Evolutionary conservation across 140 eudicot species (phyloP).

Genomic region (Bidens hawaiensis): DNA sequence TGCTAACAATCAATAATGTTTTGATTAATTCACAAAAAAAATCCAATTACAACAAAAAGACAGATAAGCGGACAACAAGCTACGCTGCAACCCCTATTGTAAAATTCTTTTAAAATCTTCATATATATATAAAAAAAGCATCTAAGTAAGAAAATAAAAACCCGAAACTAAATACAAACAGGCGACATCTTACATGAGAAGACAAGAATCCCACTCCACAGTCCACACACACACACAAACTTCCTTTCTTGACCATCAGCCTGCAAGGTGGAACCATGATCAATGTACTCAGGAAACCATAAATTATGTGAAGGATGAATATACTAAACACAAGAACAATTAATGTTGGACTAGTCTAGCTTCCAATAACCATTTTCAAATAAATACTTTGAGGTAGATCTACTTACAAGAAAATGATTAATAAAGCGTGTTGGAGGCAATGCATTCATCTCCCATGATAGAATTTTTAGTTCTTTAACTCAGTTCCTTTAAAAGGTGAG

Average conservation of each 20-base stretch:
- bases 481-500: background rate
- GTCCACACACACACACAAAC: background rate
- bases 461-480: background rate
- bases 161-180: too few relatives aligned
- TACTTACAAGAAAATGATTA: conserved; percentile 8
- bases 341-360: background rate
- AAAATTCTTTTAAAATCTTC: too few relatives aligned
- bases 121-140: too few relatives aligned
- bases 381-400: background rate
- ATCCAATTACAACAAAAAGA: too few relatives aligned
- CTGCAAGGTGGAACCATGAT: background rate
- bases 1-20: too few relatives aligned
- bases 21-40: too few relatives aligned
- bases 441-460: background rate
- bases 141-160: too few relatives aligned
- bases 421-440: background rate
- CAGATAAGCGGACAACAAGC: too few relatives aligned
- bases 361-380: background rate
- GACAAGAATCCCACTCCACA: too few relatives aligned
- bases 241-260: background rate
- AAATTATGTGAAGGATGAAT: too few relatives aligned
- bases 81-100: too few relatives aligned
- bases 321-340: background rate
- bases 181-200: background rate
- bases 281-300: too few relatives aligned